phyloP scores from a whole-genome alignment of 768 basidiomycete species.

The Suillus brevipes region DNA sequence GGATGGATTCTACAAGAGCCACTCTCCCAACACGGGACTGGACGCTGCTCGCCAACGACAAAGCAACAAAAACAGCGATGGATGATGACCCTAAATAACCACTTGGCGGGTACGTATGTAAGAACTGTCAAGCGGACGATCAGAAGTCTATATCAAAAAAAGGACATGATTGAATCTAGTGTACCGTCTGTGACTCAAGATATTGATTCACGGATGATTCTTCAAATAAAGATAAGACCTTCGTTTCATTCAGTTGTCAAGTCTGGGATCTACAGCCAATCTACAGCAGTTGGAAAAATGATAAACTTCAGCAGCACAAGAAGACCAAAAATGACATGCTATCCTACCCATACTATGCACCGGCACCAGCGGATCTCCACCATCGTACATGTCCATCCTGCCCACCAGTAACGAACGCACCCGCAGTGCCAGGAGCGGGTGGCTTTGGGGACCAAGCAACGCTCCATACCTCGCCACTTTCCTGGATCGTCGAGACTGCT shows the following conservation, averaged over 20 bases:
- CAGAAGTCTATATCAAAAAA: too few relatives aligned
- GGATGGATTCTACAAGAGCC: background rate
- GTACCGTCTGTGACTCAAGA: background rate
- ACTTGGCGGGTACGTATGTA: background rate
- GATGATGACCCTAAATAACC: background rate
- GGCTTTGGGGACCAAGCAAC: slow-evolving; percentile 77
- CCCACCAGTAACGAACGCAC: slow-evolving; percentile 69
- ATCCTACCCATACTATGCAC: slow-evolving; percentile 17
- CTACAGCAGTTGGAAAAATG: background rate
- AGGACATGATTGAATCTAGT: background rate
- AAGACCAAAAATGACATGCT: background rate
- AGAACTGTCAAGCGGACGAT: background rate
- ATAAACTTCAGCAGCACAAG: background rate
- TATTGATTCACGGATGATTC: background rate
- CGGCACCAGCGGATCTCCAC: slow-evolving; percentile 72
- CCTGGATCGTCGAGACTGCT: slow-evolving; percentile 75
- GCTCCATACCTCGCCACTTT: slow-evolving; percentile 81
- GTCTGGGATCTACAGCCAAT: slow-evolving; percentile 5
- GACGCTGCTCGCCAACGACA: background rate
- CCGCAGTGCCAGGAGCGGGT: slow-evolving; percentile 52
- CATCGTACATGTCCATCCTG: slow-evolving; percentile 74
- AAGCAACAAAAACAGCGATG: background rate
- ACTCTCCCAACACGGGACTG: background rate
- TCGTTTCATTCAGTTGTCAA: slow-evolving; percentile 3
- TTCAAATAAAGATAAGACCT: background rate